These are phyloP conservation scores for Avena atlantica DNA, from an alignment of 176 grass and related monocot species.

Conservation along the genomic window DNA sequence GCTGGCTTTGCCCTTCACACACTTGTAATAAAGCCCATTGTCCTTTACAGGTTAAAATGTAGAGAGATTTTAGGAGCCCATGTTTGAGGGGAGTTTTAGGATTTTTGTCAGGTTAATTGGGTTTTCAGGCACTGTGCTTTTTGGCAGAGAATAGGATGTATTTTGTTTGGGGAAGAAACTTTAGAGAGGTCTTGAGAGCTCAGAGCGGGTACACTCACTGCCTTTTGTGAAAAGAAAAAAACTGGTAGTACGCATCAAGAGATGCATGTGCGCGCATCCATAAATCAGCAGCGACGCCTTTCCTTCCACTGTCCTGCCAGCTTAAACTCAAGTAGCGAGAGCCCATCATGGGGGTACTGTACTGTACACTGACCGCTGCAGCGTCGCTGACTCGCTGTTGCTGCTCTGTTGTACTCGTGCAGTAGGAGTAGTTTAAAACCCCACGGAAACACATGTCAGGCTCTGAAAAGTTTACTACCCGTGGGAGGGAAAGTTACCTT, in stretches of 20 bases:
- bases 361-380: background rate
- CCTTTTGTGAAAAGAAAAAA: background rate
- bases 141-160: background rate
- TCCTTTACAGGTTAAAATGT: background rate
- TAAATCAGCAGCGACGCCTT: background rate
- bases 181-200: background rate
- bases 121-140: background rate
- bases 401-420: background rate
- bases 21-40: background rate
- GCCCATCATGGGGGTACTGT: conserved; percentile 11
- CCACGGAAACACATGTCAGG: conserved; percentile 1
- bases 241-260: background rate
- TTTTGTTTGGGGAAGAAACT: conserved; percentile 14
- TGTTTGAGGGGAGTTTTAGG: background rate
- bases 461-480: conserved; percentile 17
- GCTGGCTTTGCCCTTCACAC: conserved; percentile 40
- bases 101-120: background rate
- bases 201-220: background rate
- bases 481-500: background rate
- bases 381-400: background rate
- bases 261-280: conserved; percentile 45
- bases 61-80: background rate
- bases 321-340: conserved; percentile 31
- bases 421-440: conserved; percentile 7
- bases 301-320: conserved; percentile 24